Evolutionary conservation across 75 land plant genomes (phyloP).

Genomic region (Pinus tabuliformis): DNA sequence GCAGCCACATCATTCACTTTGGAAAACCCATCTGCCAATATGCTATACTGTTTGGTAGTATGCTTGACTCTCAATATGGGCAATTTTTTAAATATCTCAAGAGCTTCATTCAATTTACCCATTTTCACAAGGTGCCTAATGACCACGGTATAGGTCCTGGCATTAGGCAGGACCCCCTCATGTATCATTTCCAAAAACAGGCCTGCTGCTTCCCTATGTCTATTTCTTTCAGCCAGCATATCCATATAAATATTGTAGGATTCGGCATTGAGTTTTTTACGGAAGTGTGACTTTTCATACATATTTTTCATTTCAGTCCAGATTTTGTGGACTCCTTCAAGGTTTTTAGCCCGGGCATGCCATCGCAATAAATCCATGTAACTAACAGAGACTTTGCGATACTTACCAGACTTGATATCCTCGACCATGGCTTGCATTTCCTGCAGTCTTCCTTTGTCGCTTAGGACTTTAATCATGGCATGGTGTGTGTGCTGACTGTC

Average conservation of each 20-base stretch:
- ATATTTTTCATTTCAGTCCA: slow-evolving; percentile 24
- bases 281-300: not conserved
- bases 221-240: slow-evolving; percentile 28
- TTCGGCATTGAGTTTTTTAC: slow-evolving; percentile 18
- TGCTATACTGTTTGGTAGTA: slow-evolving; percentile 41
- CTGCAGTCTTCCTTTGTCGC: slow-evolving; percentile 12
- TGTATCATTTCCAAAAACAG: slow-evolving; percentile 33
- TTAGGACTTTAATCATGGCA: slow-evolving; percentile 46
- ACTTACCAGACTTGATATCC: slow-evolving; percentile 28
- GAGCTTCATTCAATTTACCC: slow-evolving; percentile 34
- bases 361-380: slow-evolving; percentile 49
- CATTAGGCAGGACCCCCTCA: slow-evolving; percentile 53
- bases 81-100: slow-evolving; percentile 45
- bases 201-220: slow-evolving; percentile 29
- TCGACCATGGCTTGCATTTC: slow-evolving; percentile 28
- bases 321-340: slow-evolving; percentile 16
- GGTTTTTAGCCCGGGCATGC: slow-evolving; percentile 40
- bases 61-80: slow-evolving; percentile 54
- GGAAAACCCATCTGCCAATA: slow-evolving; percentile 36
- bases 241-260: slow-evolving; percentile 56
- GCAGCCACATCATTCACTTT: slow-evolving; percentile 15
- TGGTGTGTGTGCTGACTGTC: slow-evolving; percentile 26
- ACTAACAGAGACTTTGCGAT: slow-evolving; percentile 19
- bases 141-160: slow-evolving; percentile 54
- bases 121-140: slow-evolving; percentile 48